Base-by-base conservation (phyloP, 2,329 filamentous ascomycete genomes). In the Helotiales sp. region DNA sequence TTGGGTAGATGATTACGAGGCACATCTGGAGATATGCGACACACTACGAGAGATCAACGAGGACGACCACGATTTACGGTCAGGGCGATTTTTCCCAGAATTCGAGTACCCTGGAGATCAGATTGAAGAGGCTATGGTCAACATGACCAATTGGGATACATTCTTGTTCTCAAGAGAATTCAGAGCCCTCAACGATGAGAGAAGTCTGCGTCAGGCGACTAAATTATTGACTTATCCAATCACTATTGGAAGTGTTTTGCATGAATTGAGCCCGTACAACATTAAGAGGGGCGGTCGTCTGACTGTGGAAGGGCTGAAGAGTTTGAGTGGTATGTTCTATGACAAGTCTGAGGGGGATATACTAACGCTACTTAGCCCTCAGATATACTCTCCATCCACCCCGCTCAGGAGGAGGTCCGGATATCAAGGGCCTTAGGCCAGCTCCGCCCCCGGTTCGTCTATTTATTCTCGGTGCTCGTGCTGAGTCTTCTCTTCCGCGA, bases 131-230 rank as follows among this genome's bases (percentile, higher is more conserved):
- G 90, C 92, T 31, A 81, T 95, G 64, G 85, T 97, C 65, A 99
- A 99, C 75, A 93, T 99, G 89, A 96, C 89, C 42, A 99, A 96
- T 73, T 99, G 95, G 95, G 95, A 99, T 74, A 98, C 95, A 0
- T 91, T 96, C 67, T 79, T 99, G 70, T 99, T 96, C 72, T 96
- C 92, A 2, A 83, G 95, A 69, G 89, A 96, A 68, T 98, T 95
- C 69, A 84, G 88, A 64, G 96, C 96, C 5, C 87, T 99, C 70
- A 92, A 99, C 72, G 86, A 92, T 61, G 93, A 96, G 71, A 84
- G 93, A 58, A 88, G 87, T 69, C 89, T 99, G 86, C 83, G 95
- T 59, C 96, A 99, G 74, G 93, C 92, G 25, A 99, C 95, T 1
- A 85, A 92, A 64, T 81, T 99, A 65, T 78, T 99, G 66, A 99